Percentiles rank a stretch among this genome's conserved stretches.
Evolutionary conservation across 768 basidiomycete genomes (phyloP).

Genomic region (Suillus decipiens): DNA sequence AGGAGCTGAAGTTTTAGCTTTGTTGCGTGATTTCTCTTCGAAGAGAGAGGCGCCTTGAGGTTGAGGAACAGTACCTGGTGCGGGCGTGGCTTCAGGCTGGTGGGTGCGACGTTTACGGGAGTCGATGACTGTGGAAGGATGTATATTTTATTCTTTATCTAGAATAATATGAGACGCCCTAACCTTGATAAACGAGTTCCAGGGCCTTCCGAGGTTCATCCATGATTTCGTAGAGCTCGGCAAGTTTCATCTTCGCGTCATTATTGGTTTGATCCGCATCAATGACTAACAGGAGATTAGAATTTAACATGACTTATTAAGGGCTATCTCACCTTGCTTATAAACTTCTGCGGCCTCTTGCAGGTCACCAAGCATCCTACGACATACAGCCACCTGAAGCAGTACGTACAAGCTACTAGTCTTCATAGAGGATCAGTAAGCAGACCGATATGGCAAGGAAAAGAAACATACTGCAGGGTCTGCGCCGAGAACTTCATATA

Average conservation of each 20-base stretch:
- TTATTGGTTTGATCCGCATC: constrained; percentile 71
- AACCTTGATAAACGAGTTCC: constrained; percentile 83
- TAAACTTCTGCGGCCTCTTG: constrained; percentile 82
- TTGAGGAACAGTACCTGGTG: constrained; percentile 18
- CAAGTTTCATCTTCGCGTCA: constrained; percentile 87
- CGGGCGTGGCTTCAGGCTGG: constrained; percentile 21
- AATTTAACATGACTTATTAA: neutral
- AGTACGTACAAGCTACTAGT: constrained; percentile 74
- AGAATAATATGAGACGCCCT: neutral
- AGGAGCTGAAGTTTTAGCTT: constrained; percentile 37
- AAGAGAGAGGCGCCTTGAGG: constrained; percentile 56
- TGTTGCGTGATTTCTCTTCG: constrained; percentile 49
- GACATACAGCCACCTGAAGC: constrained; percentile 79
- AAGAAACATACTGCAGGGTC: constrained; percentile 61
- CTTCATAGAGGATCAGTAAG: constrained; percentile 36
- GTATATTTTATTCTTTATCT: constrained; percentile 1
- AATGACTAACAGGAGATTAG: constrained; percentile 51
- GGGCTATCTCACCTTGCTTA: constrained; percentile 60
- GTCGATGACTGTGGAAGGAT: constrained; percentile 49
- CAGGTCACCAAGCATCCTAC: constrained; percentile 72
- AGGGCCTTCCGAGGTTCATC: constrained; percentile 81
- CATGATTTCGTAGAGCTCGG: constrained; percentile 85
- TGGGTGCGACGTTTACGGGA: constrained; percentile 49
- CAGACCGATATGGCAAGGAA: neutral
- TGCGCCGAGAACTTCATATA: constrained; percentile 77